Base-by-base conservation (phyloP, 352 stramenopile genomes). In the Globisporangium barbulae region DNA sequence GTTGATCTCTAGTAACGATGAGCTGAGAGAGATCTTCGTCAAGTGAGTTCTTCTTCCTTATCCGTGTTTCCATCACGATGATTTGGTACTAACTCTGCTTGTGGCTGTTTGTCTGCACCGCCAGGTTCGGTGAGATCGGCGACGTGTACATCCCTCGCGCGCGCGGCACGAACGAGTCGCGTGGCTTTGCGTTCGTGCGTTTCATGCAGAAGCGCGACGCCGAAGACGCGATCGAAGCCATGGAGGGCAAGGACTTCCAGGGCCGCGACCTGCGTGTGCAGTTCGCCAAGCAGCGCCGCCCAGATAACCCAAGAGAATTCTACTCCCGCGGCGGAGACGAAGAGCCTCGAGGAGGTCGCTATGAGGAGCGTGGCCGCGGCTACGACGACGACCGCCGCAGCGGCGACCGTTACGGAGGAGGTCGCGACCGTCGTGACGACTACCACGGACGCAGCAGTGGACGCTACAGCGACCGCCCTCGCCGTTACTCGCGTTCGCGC, bases 141-240 rank as follows among this genome's bases (percentile, higher is more conserved):
- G 85, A 94, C 61, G 81, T 91, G 50, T 92, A 94, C 76, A 92
- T 94, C 62, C 85, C 85, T 21, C 84, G 84, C 56, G 80, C 85
- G 30, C 81, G 84, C 54, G 69, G 70, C 49, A 89, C 85, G 47
- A 91, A 82, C 61, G 90, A 96, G 71, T 89, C 83, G 65, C 78
- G 78, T 55, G 83, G 83, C 19, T 95, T 92, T 52, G 87, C 86
- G 42, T 97, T 97, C 71, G 89, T 97, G 47, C 83, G 87, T 12
- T 97, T 93, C 69, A 63, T 94, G 65, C 78, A 95, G 67, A 91
- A 93, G 71, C 81, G 88, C 30, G 89, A 97, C 55, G 89, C 89
- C 6, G 89, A 97, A 47, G 87, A 96, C 65, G 89, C 89, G 30
- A 91, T 97, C 58, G 79, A 84, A 19, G 83, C 59, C 57, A 86